Evolutionary conservation across 805 yeast genomes (phyloP).

Genomic region (Candida odintsovae): DNA sequence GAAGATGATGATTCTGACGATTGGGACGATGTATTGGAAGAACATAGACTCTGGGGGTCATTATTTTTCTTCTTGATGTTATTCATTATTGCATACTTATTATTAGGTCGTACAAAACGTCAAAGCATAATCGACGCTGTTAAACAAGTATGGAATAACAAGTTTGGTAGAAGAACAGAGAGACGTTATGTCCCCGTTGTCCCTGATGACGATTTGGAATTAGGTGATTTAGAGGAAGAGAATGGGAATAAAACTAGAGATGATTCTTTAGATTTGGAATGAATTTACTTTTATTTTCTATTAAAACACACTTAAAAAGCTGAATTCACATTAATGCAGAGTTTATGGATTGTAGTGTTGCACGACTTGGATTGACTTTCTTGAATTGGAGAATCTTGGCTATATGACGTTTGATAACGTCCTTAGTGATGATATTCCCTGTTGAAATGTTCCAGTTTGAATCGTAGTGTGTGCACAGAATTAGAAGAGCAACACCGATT

Average conservation of each 20-base stretch:
- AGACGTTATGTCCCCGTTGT: slow-evolving; percentile 1
- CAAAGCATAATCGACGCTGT: slow-evolving; percentile 12
- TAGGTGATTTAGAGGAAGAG: slow-evolving; percentile 6
- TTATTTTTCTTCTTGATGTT: slow-evolving; percentile 28
- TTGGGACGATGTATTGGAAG: slow-evolving; percentile 29
- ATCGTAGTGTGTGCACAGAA: slow-evolving; percentile 43
- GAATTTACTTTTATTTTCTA: too few relatives aligned
- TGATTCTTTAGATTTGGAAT: not conserved
- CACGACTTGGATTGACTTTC: slow-evolving; percentile 70
- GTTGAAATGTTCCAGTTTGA: slow-evolving; percentile 31
- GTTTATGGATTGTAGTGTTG: slow-evolving; percentile 70
- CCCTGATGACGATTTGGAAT: slow-evolving; percentile 11
- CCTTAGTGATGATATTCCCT: slow-evolving; percentile 36
- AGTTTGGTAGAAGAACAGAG: slow-evolving; percentile 3
- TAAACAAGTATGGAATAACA: slow-evolving; percentile 6
- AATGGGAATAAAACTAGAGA: not conserved
- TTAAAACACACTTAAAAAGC: too few relatives aligned
- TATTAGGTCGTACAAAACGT: slow-evolving; percentile 29
- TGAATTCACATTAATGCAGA: slow-evolving; percentile 40
- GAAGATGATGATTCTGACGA: slow-evolving; percentile 30
- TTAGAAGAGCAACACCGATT: slow-evolving; percentile 49
- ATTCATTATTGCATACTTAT: slow-evolving; percentile 25
- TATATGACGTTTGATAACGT: slow-evolving; percentile 49
- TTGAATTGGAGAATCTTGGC: slow-evolving; percentile 40
- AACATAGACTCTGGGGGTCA: slow-evolving; percentile 33